Evolutionary conservation across 2,329 filamentous ascomycete genomes (phyloP).

Genomic region (Paraphoma chrysanthemicola): DNA sequence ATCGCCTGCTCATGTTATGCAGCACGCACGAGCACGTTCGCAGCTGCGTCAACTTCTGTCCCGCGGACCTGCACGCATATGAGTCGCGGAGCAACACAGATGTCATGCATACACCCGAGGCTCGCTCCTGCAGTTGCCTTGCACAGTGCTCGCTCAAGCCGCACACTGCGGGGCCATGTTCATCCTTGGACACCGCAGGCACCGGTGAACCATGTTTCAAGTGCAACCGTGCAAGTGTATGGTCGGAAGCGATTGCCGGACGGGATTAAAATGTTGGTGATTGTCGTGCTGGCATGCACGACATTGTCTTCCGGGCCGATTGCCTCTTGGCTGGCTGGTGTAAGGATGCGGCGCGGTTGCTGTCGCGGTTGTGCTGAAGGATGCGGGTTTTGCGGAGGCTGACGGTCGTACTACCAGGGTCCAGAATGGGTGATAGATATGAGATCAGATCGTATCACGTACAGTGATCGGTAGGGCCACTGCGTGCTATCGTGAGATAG

Average conservation of each 20-base stretch:
- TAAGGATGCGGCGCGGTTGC: background rate
- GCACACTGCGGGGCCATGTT: background rate
- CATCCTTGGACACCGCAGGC: background rate
- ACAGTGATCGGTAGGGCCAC: constrained; percentile 21
- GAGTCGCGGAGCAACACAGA: background rate
- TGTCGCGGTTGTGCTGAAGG: background rate
- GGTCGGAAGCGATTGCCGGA: too few relatives aligned
- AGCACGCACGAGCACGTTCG: background rate
- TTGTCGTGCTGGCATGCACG: background rate
- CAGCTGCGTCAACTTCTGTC: background rate
- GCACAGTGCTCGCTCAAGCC: too few relatives aligned
- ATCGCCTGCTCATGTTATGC: background rate
- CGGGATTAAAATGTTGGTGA: too few relatives aligned
- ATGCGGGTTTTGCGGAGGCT: constrained; percentile 3
- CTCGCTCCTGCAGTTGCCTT: background rate
- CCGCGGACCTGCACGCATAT: background rate
- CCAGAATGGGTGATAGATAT: background rate
- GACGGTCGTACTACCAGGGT: constrained; percentile 4
- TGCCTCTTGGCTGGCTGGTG: background rate
- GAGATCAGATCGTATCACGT: constrained; percentile 25
- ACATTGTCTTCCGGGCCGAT: background rate
- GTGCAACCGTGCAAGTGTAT: too few relatives aligned
- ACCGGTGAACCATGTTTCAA: constrained; percentile 1
- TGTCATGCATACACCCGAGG: constrained; percentile 4
- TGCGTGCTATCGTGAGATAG: constrained; percentile 6